Evolutionary conservation across 495 filamentous ascomycete species (phyloP).

Genomic region (Trichoderma virens): DNA sequence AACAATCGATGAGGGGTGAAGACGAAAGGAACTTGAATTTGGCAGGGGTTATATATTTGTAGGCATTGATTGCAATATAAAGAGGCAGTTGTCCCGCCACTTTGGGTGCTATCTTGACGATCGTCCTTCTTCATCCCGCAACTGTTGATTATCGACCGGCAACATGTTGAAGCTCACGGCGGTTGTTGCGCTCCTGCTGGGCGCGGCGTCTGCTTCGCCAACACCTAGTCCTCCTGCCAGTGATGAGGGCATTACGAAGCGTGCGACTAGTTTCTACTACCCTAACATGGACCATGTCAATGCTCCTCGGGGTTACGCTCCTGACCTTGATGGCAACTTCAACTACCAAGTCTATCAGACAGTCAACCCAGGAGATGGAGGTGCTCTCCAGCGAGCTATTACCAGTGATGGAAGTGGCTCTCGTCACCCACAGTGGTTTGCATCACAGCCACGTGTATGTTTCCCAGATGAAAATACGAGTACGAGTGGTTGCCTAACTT

Average conservation of each 20-base stretch:
- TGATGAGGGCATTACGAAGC: not conserved
- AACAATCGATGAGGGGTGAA: too few species aligned
- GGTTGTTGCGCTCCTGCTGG: not conserved
- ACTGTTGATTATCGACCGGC: slow-evolving; percentile 1
- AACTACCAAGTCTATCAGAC: slow-evolving; percentile 4
- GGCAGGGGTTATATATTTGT: too few species aligned
- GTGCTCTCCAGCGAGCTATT: not conserved
- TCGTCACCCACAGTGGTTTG: not conserved
- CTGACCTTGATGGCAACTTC: slow-evolving; percentile 3
- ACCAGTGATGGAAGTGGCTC: not conserved
- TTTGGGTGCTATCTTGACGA: not conserved
- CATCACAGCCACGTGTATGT: not conserved
- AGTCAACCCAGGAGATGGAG: not conserved
- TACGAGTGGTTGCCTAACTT: not conserved
- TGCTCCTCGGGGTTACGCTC: not conserved
- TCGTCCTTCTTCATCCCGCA: not conserved
- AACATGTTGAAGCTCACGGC: not conserved
- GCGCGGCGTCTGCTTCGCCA: slow-evolving; percentile 1
- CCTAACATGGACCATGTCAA: not conserved
- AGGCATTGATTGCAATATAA: too few species aligned
- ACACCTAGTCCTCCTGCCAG: not conserved
- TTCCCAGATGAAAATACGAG: not conserved
- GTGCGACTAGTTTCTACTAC: not conserved
- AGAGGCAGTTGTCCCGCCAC: not conserved
- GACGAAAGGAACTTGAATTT: too few species aligned